Evolutionary conservation across 1,284 basidiomycete genomes (phyloP), one percentile per base, ranked within the genome.

Genomic region (Apiotrichum domesticum): DNA sequence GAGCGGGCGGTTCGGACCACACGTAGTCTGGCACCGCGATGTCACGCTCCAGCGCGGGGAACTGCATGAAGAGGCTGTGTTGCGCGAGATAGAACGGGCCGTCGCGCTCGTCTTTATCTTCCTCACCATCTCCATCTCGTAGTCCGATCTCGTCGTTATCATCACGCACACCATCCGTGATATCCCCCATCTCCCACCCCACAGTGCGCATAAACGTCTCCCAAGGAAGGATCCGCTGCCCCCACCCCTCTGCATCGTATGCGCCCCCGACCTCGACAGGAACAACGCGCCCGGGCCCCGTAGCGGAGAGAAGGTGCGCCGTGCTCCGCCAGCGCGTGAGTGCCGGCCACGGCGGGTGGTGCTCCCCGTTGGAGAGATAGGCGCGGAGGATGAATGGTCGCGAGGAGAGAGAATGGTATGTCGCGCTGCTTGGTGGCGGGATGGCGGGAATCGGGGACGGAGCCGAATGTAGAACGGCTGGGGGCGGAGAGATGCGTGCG

Each of bases 251-350:
- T 11, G 81, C 79, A 37, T 89, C 84, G 73, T 98, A 98, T 68
- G 92, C 87, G 46, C 77, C 73, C 3, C 95, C 95, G 33, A 95
- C 79, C 75, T 98, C 95, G 9, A 98, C 85, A 4, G 95, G 95
- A 1, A 98, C 88, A 7, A 90, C 75, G 13, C 95, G 82, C 3
- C 87, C 91, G 35, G 82, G 83, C 8, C 93, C 93, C 2, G 84
- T 84, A 2, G 82, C 75, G 5, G 78, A 74, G 29, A 81, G 80
- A 1, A 97, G 80, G 70, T 96, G 95, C 0, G 77, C 70, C 8
- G 80, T 73, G 34, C 82, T 84, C n/a, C 71, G 59, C 93, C 92
- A 95, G 7, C 81, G 80, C 47, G 81, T 51, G 13, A 73, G 35
- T 1, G 71, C 66, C 0, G 66, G 82, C 54, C 84, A 81, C 11